Conservation (phyloP, 1,284 basidiomycete species). For the Puccinia novopanici region DNA sequence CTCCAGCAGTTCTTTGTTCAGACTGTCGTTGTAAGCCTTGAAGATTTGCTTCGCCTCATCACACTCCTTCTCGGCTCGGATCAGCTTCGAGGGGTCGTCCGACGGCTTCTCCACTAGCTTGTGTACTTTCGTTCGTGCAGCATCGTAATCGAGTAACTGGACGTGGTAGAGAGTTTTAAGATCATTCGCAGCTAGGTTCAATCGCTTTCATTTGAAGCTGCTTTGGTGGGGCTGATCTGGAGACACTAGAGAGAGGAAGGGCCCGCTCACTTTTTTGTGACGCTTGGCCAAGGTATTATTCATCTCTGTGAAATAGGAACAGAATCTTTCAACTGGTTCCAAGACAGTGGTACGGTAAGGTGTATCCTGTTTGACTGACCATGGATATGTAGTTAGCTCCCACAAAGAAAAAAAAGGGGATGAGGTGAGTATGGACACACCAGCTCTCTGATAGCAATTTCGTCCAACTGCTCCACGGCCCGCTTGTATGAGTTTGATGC, state of each 20-base stretch:
- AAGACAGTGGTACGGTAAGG: conserved; percentile 92
- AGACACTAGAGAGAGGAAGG: background rate
- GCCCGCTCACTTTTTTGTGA: conserved; percentile 79
- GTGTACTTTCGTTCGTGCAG: conserved; percentile 81
- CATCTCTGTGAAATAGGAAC: conserved; percentile 87
- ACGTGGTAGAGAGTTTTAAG: background rate
- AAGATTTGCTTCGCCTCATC: conserved; percentile 93
- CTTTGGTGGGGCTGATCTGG: background rate
- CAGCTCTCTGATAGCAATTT: conserved; percentile 78
- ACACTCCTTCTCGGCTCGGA: conserved; percentile 85
- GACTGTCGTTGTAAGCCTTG: conserved; percentile 86
- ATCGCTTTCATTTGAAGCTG: background rate
- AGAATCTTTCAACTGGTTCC: conserved; percentile 90
- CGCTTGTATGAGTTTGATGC: conserved; percentile 94
- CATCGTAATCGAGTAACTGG: conserved; percentile 91
- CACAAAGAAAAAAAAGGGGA: conserved; percentile 38
- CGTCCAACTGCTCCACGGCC: conserved; percentile 89
- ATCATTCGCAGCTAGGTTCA: background rate
- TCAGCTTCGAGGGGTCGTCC: conserved; percentile 88
- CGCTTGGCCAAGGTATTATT: conserved; percentile 93
- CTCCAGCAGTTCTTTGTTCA: conserved; percentile 86
- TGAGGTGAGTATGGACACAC: conserved; percentile 62
- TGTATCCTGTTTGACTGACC: conserved; percentile 71
- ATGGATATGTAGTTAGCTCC: conserved; percentile 7
- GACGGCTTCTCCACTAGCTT: conserved; percentile 90